Evolutionary conservation across 2,329 filamentous ascomycete species (phyloP), one percentile per base, ranked within the genome.

Genomic region (Monosporascus sp.): DNA sequence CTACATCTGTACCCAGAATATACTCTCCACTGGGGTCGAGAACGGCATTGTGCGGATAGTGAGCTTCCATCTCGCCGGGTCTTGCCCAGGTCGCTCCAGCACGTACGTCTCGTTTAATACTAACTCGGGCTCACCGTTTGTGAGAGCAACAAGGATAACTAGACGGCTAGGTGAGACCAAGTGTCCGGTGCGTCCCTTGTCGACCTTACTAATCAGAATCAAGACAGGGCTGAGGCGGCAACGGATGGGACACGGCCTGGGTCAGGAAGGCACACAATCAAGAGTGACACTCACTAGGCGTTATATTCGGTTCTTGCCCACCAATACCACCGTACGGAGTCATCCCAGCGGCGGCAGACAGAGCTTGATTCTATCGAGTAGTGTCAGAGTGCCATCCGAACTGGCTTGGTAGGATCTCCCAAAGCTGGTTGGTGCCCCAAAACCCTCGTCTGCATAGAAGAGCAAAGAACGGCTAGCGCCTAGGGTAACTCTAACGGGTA

Each of bases 31-130:
- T 48, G 14, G 54, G 52, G 37, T 56, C 54, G 20, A 56, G 37
- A n/a, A 56, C 43, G 38, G 52, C 50, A 37, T 56, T 39, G 39
- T 56, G 54, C 37, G 52, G 52, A 38, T 56, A 52, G 24, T n/a
- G 54, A 20, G 45, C 54, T 41, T 54, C 54, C 37, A 50, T 49
- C 52, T 52, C 35, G 22, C 24, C 17, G 55, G 50, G 48, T 51
- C 48, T 22, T 53, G 45, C 9, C 55, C 50, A 8, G 50, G 55
- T 14, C 27, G n/a, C 37, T 24, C 25, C 15, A 57, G 35, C 22
- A 43, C 47, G 37, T 52, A 55, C 1, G 55, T 57, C 50, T 38
- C 39, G 39, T 55, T 57, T 37, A 54, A 49, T 24, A 51, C 39
- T 22, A 22, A 20, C n/a, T 43, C 17, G 39, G 22, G 18, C 8